These are phyloP conservation scores for Annona cherimola DNA, from an alignment of 164 flowering plant species.

Conservation along the genomic window DNA sequence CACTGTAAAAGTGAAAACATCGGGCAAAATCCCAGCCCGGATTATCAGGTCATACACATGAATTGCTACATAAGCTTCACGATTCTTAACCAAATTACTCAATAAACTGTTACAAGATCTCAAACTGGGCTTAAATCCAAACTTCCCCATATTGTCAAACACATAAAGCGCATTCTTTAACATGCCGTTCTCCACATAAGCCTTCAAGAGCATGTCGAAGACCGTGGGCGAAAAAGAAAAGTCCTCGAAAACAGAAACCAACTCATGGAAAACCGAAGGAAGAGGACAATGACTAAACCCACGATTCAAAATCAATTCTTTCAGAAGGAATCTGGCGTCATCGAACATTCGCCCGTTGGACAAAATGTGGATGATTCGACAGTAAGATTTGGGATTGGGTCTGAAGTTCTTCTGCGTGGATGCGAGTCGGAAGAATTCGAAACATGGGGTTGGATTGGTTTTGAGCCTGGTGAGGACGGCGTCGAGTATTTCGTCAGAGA, in stretches of 20 bases:
- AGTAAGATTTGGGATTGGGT: slow-evolving; percentile 51
- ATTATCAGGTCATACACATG: slow-evolving; percentile 65
- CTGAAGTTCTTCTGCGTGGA: slow-evolving; percentile 42
- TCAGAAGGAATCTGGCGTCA: slow-evolving; percentile 43
- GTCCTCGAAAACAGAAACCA: slow-evolving; percentile 56
- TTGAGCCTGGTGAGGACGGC: slow-evolving; percentile 50
- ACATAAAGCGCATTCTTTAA: slow-evolving; percentile 56
- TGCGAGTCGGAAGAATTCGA: slow-evolving; percentile 57
- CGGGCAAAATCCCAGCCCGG: slow-evolving; percentile 55
- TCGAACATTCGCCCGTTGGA: slow-evolving; percentile 56
- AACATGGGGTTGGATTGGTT: slow-evolving; percentile 44
- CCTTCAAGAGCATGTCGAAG: slow-evolving; percentile 82
- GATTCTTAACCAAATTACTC: slow-evolving; percentile 50
- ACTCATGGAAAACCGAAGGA: slow-evolving; percentile 43
- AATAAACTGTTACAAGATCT: slow-evolving; percentile 75
- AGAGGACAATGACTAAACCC: slow-evolving; percentile 15
- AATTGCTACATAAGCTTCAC: slow-evolving; percentile 30
- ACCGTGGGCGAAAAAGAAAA: slow-evolving; percentile 62
- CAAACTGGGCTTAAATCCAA: slow-evolving; percentile 65
- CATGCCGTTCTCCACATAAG: slow-evolving; percentile 60
- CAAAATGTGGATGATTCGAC: slow-evolving; percentile 67
- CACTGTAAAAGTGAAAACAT: slow-evolving; percentile 60
- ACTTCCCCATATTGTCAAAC: slow-evolving; percentile 79
- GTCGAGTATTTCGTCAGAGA: slow-evolving; percentile 57
- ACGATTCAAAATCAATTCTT: slow-evolving; percentile 36